Percentiles rank a stretch among this genome's conserved stretches.
phyloP scores from a whole-genome alignment of 306 rosid species.

The Calophaca sinica region DNA sequence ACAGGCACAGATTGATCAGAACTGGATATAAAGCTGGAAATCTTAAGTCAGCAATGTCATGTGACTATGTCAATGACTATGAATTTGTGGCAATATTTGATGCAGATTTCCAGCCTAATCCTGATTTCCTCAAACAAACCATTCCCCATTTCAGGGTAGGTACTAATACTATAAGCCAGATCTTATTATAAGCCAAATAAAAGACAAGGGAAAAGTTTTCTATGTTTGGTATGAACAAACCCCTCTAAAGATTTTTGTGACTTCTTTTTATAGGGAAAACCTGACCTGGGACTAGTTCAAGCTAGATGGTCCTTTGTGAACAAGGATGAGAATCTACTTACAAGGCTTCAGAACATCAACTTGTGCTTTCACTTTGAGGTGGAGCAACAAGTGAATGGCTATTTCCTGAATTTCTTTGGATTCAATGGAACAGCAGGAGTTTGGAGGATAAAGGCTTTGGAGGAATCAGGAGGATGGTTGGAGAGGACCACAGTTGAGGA shows the following conservation, averaged over 20 bases:
- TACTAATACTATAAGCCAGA: background rate
- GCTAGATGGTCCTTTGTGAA: constrained; percentile 97
- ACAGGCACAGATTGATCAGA: constrained; percentile 90
- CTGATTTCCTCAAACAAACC: constrained; percentile 86
- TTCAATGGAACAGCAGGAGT: constrained; percentile 99
- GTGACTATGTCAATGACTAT: constrained; percentile 88
- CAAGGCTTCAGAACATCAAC: constrained; percentile 94
- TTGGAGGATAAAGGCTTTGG: constrained; percentile 94
- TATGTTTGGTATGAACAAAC: constrained; percentile 11
- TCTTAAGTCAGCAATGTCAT: constrained; percentile 94
- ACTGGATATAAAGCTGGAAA: constrained; percentile 98
- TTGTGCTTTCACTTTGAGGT: constrained; percentile 99
- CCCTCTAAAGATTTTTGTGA: constrained; percentile 23
- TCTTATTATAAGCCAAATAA: background rate
- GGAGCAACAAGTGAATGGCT: constrained; percentile 97
- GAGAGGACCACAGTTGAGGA: constrained; percentile 99
- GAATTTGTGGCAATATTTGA: constrained; percentile 94
- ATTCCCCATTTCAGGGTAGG: constrained; percentile 96
- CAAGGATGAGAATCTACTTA: constrained; percentile 91
- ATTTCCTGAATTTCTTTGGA: constrained; percentile 89
- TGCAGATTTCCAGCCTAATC: constrained; percentile 95
- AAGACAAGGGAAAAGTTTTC: background rate
- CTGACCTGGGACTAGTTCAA: constrained; percentile 91
- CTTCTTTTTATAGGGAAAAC: constrained; percentile 73
- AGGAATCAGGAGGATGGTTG: constrained; percentile 97